Conservation (phyloP, 805 yeast species). For the Candida alai region DNA sequence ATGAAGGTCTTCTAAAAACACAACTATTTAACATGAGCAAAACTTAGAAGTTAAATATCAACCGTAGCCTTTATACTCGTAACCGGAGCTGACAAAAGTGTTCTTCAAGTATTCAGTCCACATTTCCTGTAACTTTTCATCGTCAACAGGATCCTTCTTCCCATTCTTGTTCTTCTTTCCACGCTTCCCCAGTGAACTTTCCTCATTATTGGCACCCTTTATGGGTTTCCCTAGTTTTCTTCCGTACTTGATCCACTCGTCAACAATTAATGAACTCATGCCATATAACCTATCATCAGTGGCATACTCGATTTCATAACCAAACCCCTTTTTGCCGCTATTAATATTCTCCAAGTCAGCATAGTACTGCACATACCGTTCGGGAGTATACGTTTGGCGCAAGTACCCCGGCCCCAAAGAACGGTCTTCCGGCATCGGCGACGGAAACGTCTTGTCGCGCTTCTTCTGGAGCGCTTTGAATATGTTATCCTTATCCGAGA, state of each 20-base stretch:
- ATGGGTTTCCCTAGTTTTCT: slow-evolving; percentile 47
- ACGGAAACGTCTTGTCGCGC: slow-evolving; percentile 61
- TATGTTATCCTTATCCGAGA: slow-evolving; percentile 1
- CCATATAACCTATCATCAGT: slow-evolving; percentile 59
- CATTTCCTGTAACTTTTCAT: slow-evolving; percentile 28
- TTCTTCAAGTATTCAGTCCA: slow-evolving; percentile 58
- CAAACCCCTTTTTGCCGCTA: slow-evolving; percentile 42
- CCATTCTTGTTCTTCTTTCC: slow-evolving; percentile 9
- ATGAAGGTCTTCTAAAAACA: too few relatives aligned
- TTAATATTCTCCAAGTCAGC: slow-evolving; percentile 56
- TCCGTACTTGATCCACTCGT: slow-evolving; percentile 60
- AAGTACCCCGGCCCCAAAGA: slow-evolving; percentile 74
- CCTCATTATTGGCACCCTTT: slow-evolving; percentile 13
- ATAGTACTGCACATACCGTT: slow-evolving; percentile 67
- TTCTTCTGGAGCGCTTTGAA: slow-evolving; percentile 7
- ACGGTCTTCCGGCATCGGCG: slow-evolving; percentile 48
- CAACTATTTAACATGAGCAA: too few relatives aligned
- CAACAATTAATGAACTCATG: slow-evolving; percentile 53
- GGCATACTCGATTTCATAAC: slow-evolving; percentile 62
- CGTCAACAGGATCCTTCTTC: slow-evolving; percentile 8
- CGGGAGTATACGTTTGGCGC: slow-evolving; percentile 70
- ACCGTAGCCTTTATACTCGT: slow-evolving; percentile 49
- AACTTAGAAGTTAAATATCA: too few relatives aligned
- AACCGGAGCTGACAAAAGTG: slow-evolving; percentile 64
- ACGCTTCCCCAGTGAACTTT: slow-evolving; percentile 3